Percentiles rank a stretch among this genome's conserved stretches.
phyloP scores from a whole-genome alignment of 2,329 filamentous ascomycete species.

The Byssothecium circinans region DNA sequence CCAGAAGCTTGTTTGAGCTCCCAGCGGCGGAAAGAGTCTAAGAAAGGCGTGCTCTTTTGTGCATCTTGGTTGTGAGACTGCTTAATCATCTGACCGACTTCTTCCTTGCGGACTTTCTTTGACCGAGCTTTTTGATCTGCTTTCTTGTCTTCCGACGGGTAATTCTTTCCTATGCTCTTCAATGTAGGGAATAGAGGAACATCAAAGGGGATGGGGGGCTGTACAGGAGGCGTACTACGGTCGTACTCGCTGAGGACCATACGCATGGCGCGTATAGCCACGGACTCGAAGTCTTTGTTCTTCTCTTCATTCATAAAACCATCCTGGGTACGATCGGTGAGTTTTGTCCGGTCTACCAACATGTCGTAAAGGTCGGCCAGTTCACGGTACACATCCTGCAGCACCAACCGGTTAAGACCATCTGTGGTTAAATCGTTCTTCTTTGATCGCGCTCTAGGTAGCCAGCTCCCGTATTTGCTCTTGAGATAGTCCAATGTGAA shows the following conservation, averaged over 20 bases:
- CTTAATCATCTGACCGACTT: conserved; percentile 75
- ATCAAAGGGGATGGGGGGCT: conserved; percentile 90
- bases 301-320: conserved; percentile 62
- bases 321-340: conserved; percentile 79
- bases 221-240: conserved; percentile 81
- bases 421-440: conserved; percentile 87
- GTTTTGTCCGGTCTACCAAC: conserved; percentile 73
- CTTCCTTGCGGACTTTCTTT: conserved; percentile 75
- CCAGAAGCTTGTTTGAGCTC: conserved; percentile 69
- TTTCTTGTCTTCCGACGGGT: conserved; percentile 66
- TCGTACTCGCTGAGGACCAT: conserved; percentile 87
- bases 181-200: conserved; percentile 76
- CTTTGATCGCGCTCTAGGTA: conserved; percentile 86
- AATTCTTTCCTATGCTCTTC: conserved; percentile 65
- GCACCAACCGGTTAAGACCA: conserved; percentile 80
- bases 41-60: conserved; percentile 61
- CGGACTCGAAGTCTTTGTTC: conserved; percentile 57
- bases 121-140: conserved; percentile 72
- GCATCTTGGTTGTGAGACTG: conserved; percentile 80
- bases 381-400: conserved; percentile 82
- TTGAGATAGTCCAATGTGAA: conserved; percentile 74
- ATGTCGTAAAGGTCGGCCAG: conserved; percentile 86
- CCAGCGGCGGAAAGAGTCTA: conserved; percentile 70
- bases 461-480: conserved; percentile 73
- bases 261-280: conserved; percentile 67